A percentile compares a stretch with the other conserved stretches of the same genome.
Evolutionary conservation across 2,329 filamentous ascomycete genomes (phyloP).

Genomic region (Colletotrichum sidae): DNA sequence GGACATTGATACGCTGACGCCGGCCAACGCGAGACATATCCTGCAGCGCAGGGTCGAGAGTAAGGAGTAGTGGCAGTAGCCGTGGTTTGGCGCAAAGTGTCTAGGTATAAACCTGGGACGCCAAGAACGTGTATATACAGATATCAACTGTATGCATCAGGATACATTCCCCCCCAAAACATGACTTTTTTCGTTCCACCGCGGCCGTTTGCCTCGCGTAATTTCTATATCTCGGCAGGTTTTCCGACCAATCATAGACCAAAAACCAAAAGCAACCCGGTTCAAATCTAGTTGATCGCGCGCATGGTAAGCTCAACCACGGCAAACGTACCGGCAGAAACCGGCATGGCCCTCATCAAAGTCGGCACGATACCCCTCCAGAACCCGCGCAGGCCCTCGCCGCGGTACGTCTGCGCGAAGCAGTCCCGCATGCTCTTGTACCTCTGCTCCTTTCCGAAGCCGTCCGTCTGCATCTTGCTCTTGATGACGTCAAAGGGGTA

Average conservation of each 20-base stretch:
- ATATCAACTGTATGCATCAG: not conserved
- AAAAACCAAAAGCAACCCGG: not conserved
- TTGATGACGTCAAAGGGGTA: constrained; percentile 98
- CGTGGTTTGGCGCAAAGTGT: not conserved
- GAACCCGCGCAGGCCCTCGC: constrained; percentile 85
- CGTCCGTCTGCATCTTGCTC: constrained; percentile 99
- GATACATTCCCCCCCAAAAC: not conserved
- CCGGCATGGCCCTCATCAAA: constrained; percentile 93
- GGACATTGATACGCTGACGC: constrained; percentile 69
- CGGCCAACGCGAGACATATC: constrained; percentile 74
- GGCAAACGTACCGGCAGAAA: constrained; percentile 97
- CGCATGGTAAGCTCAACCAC: constrained; percentile 78
- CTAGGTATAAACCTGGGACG: constrained; percentile 4
- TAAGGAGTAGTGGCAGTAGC: constrained; percentile 49
- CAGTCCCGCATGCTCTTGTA: constrained; percentile 90
- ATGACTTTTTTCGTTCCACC: not conserved
- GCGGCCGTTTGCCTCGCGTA: not conserved
- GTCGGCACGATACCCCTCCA: constrained; percentile 96
- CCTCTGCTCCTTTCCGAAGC: constrained; percentile 77
- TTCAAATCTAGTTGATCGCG: constrained; percentile 59
- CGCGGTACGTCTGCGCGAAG: constrained; percentile 83
- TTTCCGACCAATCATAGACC: not conserved
- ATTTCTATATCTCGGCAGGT: not conserved
- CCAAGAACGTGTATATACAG: not conserved
- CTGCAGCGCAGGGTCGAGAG: constrained; percentile 76